Percentiles rank a stretch among this genome's conserved stretches.
Conservation (phyloP, 306 rosid genomes). For the Vigna unguiculata region DNA sequence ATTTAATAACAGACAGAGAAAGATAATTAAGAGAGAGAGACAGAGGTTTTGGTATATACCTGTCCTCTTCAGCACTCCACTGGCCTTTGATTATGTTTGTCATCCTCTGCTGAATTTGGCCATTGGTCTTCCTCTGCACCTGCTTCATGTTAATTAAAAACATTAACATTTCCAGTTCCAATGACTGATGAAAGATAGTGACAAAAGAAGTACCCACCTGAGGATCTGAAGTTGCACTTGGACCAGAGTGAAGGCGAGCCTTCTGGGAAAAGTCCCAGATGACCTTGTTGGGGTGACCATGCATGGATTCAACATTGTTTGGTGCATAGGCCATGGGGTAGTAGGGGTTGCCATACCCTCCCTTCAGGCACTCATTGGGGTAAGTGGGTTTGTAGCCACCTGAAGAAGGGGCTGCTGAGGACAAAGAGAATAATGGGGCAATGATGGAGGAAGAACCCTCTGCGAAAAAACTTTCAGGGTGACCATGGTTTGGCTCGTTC, state of each 20-base stretch:
- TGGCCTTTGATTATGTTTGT: slow-evolving; percentile 61
- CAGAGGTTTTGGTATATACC: slow-evolving; percentile 37
- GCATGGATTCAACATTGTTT: slow-evolving; percentile 45
- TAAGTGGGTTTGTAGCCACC: background rate
- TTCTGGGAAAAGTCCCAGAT: slow-evolving; percentile 38
- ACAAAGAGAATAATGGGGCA: slow-evolving; percentile 29
- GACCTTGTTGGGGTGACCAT: slow-evolving; percentile 25
- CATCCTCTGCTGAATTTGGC: slow-evolving; percentile 25
- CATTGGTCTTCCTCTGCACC: background rate
- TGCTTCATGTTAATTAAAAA: background rate
- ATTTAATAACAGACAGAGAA: background rate
- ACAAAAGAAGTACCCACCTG: background rate
- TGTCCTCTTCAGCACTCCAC: slow-evolving; percentile 75
- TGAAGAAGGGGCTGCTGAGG: slow-evolving; percentile 22
- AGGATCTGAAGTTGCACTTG: background rate
- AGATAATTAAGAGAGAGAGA: background rate
- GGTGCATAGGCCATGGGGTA: slow-evolving; percentile 20
- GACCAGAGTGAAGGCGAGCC: background rate
- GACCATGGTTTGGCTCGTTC: slow-evolving; percentile 15
- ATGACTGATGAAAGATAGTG: background rate
- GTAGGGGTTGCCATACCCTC: background rate
- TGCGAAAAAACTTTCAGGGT: background rate
- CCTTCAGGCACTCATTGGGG: slow-evolving; percentile 14
- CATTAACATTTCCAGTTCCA: background rate
- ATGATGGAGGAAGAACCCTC: slow-evolving; percentile 42